These are phyloP conservation scores for Smallanthus sonchifolius DNA, from an alignment of 129 eudicot genomes.

Conservation along the genomic window DNA sequence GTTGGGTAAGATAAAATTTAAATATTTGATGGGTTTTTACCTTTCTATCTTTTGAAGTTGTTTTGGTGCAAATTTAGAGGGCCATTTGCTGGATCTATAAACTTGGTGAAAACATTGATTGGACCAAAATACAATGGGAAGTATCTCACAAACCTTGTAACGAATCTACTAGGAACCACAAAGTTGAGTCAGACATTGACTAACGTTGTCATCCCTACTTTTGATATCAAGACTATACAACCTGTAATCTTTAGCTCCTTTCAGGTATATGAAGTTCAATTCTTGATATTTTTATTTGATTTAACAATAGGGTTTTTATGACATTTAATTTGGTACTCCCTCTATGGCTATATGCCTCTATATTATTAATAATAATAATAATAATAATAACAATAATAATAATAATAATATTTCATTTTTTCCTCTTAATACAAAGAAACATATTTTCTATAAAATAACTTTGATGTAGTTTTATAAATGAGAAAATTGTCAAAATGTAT, in stretches of 20 bases:
- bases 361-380: too few relatives aligned
- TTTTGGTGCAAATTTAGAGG: slow-evolving; percentile 26
- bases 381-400: too few relatives aligned
- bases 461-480: too few relatives aligned
- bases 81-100: slow-evolving; percentile 26
- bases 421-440: too few relatives aligned
- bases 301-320: too few relatives aligned
- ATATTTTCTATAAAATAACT: too few relatives aligned
- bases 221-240: slow-evolving; percentile 56
- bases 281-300: too few relatives aligned
- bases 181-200: slow-evolving; percentile 48
- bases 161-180: slow-evolving; percentile 11
- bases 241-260: slow-evolving; percentile 52
- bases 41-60: neutral
- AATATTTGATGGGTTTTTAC: neutral
- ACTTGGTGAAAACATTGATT: slow-evolving; percentile 8
- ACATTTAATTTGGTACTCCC: too few relatives aligned
- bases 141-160: slow-evolving; percentile 28
- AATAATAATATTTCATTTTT: too few relatives aligned
- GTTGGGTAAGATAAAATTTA: slow-evolving; percentile 16
- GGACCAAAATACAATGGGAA: slow-evolving; percentile 49
- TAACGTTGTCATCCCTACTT: slow-evolving; percentile 22
- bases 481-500: too few relatives aligned
- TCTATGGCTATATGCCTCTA: too few relatives aligned
- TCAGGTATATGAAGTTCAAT: slow-evolving; percentile 22